Conservation (phyloP, 2,329 filamentous ascomycete species). For the Penicillium freii region DNA sequence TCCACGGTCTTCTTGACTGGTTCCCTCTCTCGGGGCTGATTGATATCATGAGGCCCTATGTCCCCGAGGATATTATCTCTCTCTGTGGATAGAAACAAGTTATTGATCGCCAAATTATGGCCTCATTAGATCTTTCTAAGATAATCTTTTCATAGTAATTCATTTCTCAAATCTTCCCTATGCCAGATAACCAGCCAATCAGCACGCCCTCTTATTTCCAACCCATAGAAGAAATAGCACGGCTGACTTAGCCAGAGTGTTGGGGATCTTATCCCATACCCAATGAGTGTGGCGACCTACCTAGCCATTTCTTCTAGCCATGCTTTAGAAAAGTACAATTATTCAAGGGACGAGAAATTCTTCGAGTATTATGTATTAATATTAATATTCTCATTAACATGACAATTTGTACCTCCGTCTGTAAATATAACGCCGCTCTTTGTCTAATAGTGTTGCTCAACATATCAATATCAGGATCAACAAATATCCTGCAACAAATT, state of each 20-base stretch:
- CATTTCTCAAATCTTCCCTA: neutral
- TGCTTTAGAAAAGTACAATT: neutral
- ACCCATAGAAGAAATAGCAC: neutral
- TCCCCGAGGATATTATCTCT: constrained; percentile 28
- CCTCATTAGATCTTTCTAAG: neutral
- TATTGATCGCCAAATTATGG: neutral
- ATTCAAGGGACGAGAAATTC: neutral
- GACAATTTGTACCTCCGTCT: neutral
- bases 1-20: constrained; percentile 34
- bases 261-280: no score
- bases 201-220: neutral
- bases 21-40: constrained; percentile 25
- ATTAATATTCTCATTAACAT: neutral
- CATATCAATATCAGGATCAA: neutral
- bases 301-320: neutral
- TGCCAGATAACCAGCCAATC: neutral
- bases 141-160: neutral
- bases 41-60: constrained; percentile 28
- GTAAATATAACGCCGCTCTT: neutral
- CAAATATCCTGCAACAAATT: neutral
- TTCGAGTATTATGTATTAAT: neutral
- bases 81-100: constrained; percentile 21
- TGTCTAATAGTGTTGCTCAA: neutral
- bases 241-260: no score
- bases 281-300: no score